These are phyloP conservation scores for Lasiodiplodia gonubiensis DNA, from an alignment of 2,329 filamentous ascomycete genomes.

Conservation along the genomic window DNA sequence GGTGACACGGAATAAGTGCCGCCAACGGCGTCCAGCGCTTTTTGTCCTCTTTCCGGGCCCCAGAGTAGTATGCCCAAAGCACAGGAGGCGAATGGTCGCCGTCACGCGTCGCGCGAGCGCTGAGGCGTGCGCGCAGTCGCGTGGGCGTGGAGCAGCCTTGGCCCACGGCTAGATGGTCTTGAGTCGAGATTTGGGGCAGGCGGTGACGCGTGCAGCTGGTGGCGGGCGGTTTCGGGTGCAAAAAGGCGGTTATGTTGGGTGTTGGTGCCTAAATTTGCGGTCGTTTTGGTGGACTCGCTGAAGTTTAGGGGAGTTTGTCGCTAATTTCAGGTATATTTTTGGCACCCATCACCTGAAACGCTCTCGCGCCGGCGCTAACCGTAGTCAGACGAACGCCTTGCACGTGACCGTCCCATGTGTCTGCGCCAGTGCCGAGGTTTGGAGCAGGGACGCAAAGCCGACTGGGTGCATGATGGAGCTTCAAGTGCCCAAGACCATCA, in stretches of 20 bases:
- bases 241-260: slow-evolving; percentile 13
- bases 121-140: slow-evolving; percentile 26
- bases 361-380: neutral
- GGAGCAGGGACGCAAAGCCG: slow-evolving; percentile 25
- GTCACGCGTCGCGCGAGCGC: slow-evolving; percentile 31
- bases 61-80: slow-evolving; percentile 19
- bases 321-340: slow-evolving; percentile 27
- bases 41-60: slow-evolving; percentile 9
- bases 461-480: slow-evolving; percentile 25
- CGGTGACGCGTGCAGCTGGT: slow-evolving; percentile 31
- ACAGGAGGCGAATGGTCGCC: slow-evolving; percentile 37
- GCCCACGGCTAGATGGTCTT: slow-evolving; percentile 25
- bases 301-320: slow-evolving; percentile 31
- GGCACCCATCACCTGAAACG: slow-evolving; percentile 20
- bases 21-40: neutral
- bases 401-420: slow-evolving; percentile 24
- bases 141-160: slow-evolving; percentile 30
- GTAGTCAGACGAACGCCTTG: neutral
- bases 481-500: slow-evolving; percentile 12
- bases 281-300: slow-evolving; percentile 32
- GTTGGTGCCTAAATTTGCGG: slow-evolving; percentile 37
- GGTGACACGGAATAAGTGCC: neutral
- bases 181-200: slow-evolving; percentile 32
- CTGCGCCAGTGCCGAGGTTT: slow-evolving; percentile 27
- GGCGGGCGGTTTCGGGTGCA: neutral